Percentiles rank a stretch among this genome's conserved stretches.
Evolutionary conservation across 2,329 filamentous ascomycete genomes (phyloP).

Genomic region (Capronia epimyces): DNA sequence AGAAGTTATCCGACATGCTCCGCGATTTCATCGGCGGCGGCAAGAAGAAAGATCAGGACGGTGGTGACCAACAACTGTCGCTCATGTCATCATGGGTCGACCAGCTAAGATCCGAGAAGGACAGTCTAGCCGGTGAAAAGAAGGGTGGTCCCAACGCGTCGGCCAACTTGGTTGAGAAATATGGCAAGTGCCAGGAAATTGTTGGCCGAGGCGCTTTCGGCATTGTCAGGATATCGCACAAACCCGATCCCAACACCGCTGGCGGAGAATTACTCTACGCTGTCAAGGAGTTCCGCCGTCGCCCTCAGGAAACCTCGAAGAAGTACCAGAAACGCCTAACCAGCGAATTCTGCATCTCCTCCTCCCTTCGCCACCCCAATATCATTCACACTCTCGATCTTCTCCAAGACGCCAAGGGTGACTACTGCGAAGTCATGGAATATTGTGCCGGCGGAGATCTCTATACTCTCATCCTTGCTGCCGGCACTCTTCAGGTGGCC

Average conservation of each 20-base stretch:
- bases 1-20: slow-evolving; percentile 90
- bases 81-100: slow-evolving; percentile 96
- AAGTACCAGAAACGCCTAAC: slow-evolving; percentile 97
- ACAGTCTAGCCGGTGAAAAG: slow-evolving; percentile 67
- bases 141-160: slow-evolving; percentile 69
- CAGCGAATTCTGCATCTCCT: slow-evolving; percentile 97
- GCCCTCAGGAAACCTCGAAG: slow-evolving; percentile 90
- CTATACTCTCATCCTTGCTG: slow-evolving; percentile 85
- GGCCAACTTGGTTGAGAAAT: slow-evolving; percentile 84
- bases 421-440: slow-evolving; percentile 99
- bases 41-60: slow-evolving; percentile 64
- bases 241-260: slow-evolving; percentile 73
- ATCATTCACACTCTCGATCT: slow-evolving; percentile 97
- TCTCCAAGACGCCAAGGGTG: slow-evolving; percentile 90
- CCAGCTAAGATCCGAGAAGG: slow-evolving; percentile 81
- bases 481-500: slow-evolving; percentile 81
- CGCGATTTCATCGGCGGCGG: slow-evolving; percentile 74
- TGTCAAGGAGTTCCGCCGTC: slow-evolving; percentile 94
- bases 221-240: slow-evolving; percentile 95
- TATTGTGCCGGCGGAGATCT: slow-evolving; percentile 95
- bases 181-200: slow-evolving; percentile 96
- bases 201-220: slow-evolving; percentile 95
- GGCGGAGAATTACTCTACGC: slow-evolving; percentile 85
- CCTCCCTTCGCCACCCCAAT: slow-evolving; percentile 90
- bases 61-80: slow-evolving; percentile 68